Evolutionary conservation across 2,329 filamentous ascomycete genomes (phyloP), one percentile per base, ranked within the genome.

Genomic region (Diaporthe capsici): DNA sequence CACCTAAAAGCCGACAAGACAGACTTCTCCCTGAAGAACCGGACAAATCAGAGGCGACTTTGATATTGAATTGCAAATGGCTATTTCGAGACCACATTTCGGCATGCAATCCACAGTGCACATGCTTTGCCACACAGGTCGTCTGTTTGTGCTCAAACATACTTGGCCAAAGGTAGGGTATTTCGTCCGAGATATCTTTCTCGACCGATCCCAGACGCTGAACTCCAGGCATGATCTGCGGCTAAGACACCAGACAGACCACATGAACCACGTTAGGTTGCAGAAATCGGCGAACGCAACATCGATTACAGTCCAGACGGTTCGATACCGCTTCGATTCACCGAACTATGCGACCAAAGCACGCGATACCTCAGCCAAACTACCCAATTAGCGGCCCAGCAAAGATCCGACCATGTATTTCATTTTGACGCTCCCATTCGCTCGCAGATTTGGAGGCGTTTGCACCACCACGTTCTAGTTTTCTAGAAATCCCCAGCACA

Each of bases 211-310:
- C 44, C 25, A 25, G 31, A 17, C 65, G 6, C 20, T 28, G 47
- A 20, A 15, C 13, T 12, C 47, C 31, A 9, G 12, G 60, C 1
- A 37, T n/a, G 47, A 68, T 68, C 47, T 39, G 65, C 47, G 12
- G 47, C 65, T 39, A 28, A 53, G 31, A 20, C 28, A 15, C 22
- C 20, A 3, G 20, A 37, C 47, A 28, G n/a, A 25, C 12, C 6
- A 68, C 31, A 37, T 68, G 47, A 53, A 53, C 65, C 65, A 53
- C 47, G 31, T 31, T 51, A 13, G 31, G 65, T 68, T 68, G 65
- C 65, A 68, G 65, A 68, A 53, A 10, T 6, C 6, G 28, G 34
- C 31, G 65, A 39, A 13, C 17, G 47, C 13, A 39, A 53, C 31
- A 28, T 53, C 22, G 9, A 34, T 10, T 25, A 1, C 17, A 55